Conservation (phyloP, 371 early-diverging fungal genomes). For the Apophysomyces elegans region DNA sequence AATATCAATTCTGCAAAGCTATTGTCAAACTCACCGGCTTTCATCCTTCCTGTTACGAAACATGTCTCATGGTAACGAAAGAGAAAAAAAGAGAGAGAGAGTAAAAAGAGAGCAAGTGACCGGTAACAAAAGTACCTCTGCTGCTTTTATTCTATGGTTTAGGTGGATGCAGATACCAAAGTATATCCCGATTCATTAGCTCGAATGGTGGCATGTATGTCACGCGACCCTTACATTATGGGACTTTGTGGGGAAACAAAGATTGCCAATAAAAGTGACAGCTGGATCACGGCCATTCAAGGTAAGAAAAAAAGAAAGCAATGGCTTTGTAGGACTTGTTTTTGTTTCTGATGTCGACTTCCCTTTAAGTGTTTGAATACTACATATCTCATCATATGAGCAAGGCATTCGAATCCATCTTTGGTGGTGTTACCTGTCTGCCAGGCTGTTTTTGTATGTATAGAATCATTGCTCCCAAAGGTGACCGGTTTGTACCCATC, state of each 20-base stretch:
- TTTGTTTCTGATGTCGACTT: neutral
- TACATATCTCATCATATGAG: conserved; percentile 94
- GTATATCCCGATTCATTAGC: conserved; percentile 83
- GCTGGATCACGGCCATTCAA: conserved; percentile 94
- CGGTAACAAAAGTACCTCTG: neutral
- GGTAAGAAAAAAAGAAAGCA: conserved; percentile 29
- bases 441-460: conserved; percentile 99
- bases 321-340: neutral
- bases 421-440: conserved; percentile 96
- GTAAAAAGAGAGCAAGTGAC: no score
- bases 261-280: conserved; percentile 82
- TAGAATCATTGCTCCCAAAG: conserved; percentile 84
- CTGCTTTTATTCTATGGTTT: neutral
- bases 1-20: conserved; percentile 93
- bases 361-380: conserved; percentile 87
- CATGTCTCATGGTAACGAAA: conserved; percentile 84
- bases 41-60: conserved; percentile 85
- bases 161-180: conserved; percentile 96
- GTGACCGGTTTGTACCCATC: conserved; percentile 68
- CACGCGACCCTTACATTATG: conserved; percentile 77
- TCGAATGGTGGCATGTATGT: conserved; percentile 81
- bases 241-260: conserved; percentile 90
- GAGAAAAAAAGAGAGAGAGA: no score
- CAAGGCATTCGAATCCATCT: conserved; percentile 95
- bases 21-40: conserved; percentile 84